phyloP scores from a whole-genome alignment of 371 early-diverging fungal species.

The Phascolomyces articulosus region DNA sequence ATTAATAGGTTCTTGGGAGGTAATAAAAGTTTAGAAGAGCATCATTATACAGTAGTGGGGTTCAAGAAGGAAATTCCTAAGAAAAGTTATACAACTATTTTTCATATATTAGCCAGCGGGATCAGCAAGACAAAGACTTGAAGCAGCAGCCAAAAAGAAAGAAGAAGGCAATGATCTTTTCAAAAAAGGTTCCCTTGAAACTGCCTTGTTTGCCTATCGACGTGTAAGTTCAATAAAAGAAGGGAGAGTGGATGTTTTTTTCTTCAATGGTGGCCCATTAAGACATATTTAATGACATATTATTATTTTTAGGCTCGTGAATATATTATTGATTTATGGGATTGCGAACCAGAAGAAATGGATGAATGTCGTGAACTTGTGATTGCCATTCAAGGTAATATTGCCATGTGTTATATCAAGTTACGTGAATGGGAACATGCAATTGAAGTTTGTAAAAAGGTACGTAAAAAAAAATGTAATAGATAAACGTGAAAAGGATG shows the following conservation, averaged over 20 bases:
- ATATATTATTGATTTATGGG: conserved; percentile 42
- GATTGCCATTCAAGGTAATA: conserved; percentile 41
- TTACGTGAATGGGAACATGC: conserved; percentile 40
- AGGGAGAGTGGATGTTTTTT: too few relatives aligned
- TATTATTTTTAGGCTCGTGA: conserved; percentile 25
- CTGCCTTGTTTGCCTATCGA: conserved; percentile 40
- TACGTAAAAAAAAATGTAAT: too few relatives aligned
- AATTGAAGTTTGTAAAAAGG: conserved; percentile 44
- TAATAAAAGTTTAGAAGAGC: conserved; percentile 20
- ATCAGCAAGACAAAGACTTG: conserved; percentile 27
- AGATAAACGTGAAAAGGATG: too few relatives aligned
- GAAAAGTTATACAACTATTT: too few relatives aligned
- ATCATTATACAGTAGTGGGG: too few relatives aligned
- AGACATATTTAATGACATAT: not conserved
- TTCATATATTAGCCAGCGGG: conserved; percentile 25
- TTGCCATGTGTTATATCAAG: conserved; percentile 45
- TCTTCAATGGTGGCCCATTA: not conserved
- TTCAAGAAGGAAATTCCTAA: too few relatives aligned
- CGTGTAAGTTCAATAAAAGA: too few relatives aligned
- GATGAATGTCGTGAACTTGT: conserved; percentile 27
- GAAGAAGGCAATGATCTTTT: conserved; percentile 56
- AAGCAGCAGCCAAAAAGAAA: conserved; percentile 53
- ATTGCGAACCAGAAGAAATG: conserved; percentile 39
- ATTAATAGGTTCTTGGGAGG: conserved; percentile 54
- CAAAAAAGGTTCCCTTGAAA: conserved; percentile 30